Evolutionary conservation across 2,329 filamentous ascomycete species (phyloP), one percentile per base, ranked within the genome.

Genomic region (Pseudocercospora vitis): DNA sequence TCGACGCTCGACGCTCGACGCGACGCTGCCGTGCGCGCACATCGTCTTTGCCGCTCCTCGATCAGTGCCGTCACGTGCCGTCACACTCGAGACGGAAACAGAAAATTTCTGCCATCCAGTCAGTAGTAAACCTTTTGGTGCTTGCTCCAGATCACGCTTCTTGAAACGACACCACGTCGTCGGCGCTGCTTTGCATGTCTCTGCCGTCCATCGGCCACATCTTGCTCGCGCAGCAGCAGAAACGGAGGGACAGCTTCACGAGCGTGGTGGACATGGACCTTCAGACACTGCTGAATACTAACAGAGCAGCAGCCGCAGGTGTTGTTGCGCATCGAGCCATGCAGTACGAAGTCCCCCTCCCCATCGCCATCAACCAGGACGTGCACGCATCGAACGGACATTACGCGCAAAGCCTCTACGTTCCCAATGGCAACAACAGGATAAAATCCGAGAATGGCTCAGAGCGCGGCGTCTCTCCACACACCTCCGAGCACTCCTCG

Each of bases 401-500:
- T 56, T 71, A 71, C 53, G 54, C 61, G 29, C 73, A 76, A 63
- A 76, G 73, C 58, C 73, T 74, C 42, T 76, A 76, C 63, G 71
- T 76, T 52, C 73, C 74, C 64, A 71, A 77, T 71, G 69, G 74
- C 59, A 75, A 75, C 65, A 72, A 71, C 65, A 70, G 75, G 67
- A 78, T 79, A 71, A 79, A 79, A 61, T 81, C 79, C 48, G 80
- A 81, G 69, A 82, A 76, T 68, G 80, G 79, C 65, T 80, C 81
- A 55, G 81, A 84, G 63, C 80, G 81, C 57, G 79, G 78, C 60
- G 74, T 78, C 58, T 78, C 80, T 53, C 81, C 77, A 42, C 76
- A 83, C 63, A 71, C 76, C 23, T 81, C 77, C 52, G 79, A 81
- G 58, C 76, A 78, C 29, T 77, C 79, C 40, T 81, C 81, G 57